Evolutionary conservation across 805 yeast species (phyloP).

Genomic region (Schwanniomyces vanrijiae): DNA sequence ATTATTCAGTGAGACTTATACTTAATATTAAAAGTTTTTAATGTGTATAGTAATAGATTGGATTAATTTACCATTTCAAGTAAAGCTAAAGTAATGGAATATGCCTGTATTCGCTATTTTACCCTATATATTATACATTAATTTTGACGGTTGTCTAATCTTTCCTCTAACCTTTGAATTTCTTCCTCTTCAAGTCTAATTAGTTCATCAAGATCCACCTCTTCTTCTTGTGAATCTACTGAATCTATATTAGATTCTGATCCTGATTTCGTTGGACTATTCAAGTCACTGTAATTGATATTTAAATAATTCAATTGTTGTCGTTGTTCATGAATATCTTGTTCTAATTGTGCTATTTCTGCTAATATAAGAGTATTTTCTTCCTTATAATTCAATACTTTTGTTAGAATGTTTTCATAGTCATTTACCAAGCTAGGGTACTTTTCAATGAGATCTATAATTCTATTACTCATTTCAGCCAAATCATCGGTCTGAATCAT

Average conservation of each 20-base stretch:
- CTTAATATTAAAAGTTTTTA: conserved; percentile 1
- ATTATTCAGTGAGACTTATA: conserved; percentile 2
- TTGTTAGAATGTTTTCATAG: conserved; percentile 18
- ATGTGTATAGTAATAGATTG: conserved; percentile 12
- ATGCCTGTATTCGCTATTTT: not conserved
- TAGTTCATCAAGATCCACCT: conserved; percentile 34
- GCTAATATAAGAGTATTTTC: conserved; percentile 34
- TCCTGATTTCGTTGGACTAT: conserved; percentile 13
- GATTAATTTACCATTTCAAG: not conserved
- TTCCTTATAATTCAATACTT: conserved; percentile 37
- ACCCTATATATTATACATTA: not conserved
- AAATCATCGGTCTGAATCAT: conserved; percentile 35
- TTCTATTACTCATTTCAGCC: conserved; percentile 44
- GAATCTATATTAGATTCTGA: conserved; percentile 4
- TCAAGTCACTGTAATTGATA: conserved; percentile 18
- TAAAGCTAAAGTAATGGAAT: not conserved
- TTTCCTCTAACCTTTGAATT: conserved; percentile 41
- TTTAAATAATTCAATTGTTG: conserved; percentile 32
- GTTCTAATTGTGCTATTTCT: conserved; percentile 44
- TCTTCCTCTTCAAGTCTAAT: conserved; percentile 48
- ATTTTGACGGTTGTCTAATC: conserved; percentile 23
- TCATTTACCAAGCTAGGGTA: conserved; percentile 26
- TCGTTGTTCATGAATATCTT: conserved; percentile 43
- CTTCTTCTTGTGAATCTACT: conserved; percentile 9
- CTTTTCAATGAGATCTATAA: conserved; percentile 30